A percentile compares a stretch with the other conserved stretches of the same genome.
phyloP scores from a whole-genome alignment of 495 filamentous ascomycete species.

The Neurospora sublineolata region DNA sequence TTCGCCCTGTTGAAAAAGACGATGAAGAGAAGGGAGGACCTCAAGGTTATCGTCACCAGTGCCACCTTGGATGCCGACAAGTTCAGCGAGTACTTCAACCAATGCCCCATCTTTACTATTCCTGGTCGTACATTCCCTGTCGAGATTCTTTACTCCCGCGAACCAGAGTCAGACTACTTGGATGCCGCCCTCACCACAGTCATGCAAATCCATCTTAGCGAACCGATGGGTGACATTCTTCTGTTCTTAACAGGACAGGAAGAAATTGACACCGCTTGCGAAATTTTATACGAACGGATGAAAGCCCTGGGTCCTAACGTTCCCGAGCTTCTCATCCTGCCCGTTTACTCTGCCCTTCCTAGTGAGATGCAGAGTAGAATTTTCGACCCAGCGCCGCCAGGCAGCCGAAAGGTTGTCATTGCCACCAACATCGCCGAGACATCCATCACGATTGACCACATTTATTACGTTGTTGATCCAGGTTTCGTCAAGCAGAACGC shows the following conservation, averaged over 20 bases:
- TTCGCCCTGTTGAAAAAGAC: constrained; percentile 95
- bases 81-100: constrained; percentile 90
- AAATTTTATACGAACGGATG: constrained; percentile 91
- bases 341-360: constrained; percentile 86
- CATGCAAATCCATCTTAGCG: constrained; percentile 94
- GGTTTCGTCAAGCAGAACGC: constrained; percentile 97
- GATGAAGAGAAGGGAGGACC: constrained; percentile 68
- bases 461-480: constrained; percentile 95
- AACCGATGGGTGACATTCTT: constrained; percentile 84
- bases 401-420: constrained; percentile 89
- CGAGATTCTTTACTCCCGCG: constrained; percentile 84
- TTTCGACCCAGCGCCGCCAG: constrained; percentile 85
- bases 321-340: constrained; percentile 84
- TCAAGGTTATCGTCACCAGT: constrained; percentile 91
- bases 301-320: constrained; percentile 85
- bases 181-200: constrained; percentile 92
- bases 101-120: constrained; percentile 91
- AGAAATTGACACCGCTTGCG: constrained; percentile 92
- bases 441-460: constrained; percentile 91
- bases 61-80: constrained; percentile 96
- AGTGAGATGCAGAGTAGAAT: constrained; percentile 90
- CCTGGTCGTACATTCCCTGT: constrained; percentile 92
- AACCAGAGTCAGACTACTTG: constrained; percentile 93
- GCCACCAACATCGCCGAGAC: constrained; percentile 99
- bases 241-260: constrained; percentile 95